Percentiles rank a stretch among this genome's conserved stretches.
Evolutionary conservation across 371 early-diverging fungal genomes (phyloP).

Genomic region (Mortierella sp.): DNA sequence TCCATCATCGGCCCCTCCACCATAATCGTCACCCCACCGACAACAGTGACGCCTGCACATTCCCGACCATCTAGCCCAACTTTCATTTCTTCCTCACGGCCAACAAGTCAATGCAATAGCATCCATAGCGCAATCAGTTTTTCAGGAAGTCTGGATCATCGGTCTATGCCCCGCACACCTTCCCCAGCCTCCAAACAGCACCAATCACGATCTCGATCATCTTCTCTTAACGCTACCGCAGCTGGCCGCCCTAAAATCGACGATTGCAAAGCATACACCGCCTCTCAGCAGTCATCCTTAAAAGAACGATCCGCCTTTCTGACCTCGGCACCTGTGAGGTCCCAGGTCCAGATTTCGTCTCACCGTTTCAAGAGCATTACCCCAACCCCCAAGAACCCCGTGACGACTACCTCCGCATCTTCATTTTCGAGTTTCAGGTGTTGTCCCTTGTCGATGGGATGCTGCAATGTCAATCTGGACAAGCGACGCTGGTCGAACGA

Average conservation of each 20-base stretch:
- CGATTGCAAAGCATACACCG: no score
- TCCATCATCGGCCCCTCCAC: slow-evolving; percentile 4
- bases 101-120: slow-evolving; percentile 20
- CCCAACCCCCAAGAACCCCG: background rate
- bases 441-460: background rate
- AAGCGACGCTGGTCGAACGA: slow-evolving; percentile 35
- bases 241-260: no score
- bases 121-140: slow-evolving; percentile 15
- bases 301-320: slow-evolving; percentile 31
- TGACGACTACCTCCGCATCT: background rate
- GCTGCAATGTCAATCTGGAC: background rate
- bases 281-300: background rate
- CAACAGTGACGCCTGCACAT: background rate
- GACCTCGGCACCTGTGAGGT: slow-evolving; percentile 32
- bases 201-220: background rate
- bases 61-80: slow-evolving; percentile 7
- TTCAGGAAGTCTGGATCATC: slow-evolving; percentile 27
- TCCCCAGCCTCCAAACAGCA: background rate
- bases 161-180: slow-evolving; percentile 33
- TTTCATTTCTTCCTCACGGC: background rate
- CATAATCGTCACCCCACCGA: background rate
- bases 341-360: background rate
- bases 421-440: background rate
- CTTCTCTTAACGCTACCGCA: background rate
- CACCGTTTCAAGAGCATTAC: slow-evolving; percentile 11